Base-by-base conservation (phyloP, 805 yeast species). In the Starmerella floris region DNA sequence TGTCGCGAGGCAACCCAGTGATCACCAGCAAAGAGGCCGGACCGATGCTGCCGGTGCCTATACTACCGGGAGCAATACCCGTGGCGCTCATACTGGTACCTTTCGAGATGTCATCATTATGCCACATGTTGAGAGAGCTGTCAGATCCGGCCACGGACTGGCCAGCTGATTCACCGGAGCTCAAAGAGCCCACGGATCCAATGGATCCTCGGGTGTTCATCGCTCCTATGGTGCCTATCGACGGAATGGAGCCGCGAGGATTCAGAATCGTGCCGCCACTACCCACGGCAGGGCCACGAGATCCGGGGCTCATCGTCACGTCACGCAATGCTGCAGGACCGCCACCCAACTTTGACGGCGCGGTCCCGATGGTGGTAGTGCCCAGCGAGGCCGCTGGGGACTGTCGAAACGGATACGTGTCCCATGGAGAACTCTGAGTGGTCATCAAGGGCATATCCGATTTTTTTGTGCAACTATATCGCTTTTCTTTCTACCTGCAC, bases 1-100 rank as follows among this genome's bases (percentile, higher is more conserved):
- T 39, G 40, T 65, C 65, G 23, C 58, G 54, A 0, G 69, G 68
- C 25, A 64, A 44, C 42, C 62, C 60, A 27, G 51, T 49, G 23
- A 62, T 51, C 15, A 53, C 47, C 9, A 61, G 48, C 6, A 58
- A 23, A 2, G 48, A 45, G 25, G 23, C 37, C 17, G 33, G 37
- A 16, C 23, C 35, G n/a, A 27, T 11, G 6, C 23, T 22, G 16
- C 16, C 31, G 16, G 31, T 13, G 16, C n/a, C 31, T 8, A 5
- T 28, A 22, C 17, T 17, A 13, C 22, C 34, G 10, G 34, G 11
- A 11, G 34, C 34, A 15, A 25, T 25, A 6, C 17, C 32, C 8
- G 32, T 11, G 8, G 32, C 11, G 17, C 17, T 16, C 17, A 30
- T 30, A n/a, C 6, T n/a, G 6, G 32, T 5, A 30, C 32, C 32